Conservation (phyloP, 805 yeast genomes). For the Candida nitratophila region DNA sequence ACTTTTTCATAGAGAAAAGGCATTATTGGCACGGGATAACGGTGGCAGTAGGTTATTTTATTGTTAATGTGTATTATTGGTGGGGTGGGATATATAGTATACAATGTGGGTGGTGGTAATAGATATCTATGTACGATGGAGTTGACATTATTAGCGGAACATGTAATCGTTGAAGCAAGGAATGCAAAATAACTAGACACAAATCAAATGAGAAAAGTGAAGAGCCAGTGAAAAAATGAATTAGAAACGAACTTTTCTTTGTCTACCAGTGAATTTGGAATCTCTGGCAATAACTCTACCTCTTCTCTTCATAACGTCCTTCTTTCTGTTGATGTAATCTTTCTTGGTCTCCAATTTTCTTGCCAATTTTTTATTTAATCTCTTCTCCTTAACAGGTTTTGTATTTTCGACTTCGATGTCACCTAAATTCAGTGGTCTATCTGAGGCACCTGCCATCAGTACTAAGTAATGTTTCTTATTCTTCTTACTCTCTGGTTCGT, state of each 20-base stretch:
- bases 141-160: too few relatives aligned
- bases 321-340: constrained; percentile 83
- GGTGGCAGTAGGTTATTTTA: too few relatives aligned
- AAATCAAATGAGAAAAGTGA: too few relatives aligned
- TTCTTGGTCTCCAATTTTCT: constrained; percentile 66
- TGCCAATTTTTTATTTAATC: constrained; percentile 37
- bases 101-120: too few relatives aligned
- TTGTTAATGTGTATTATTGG: too few relatives aligned
- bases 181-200: too few relatives aligned
- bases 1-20: too few relatives aligned
- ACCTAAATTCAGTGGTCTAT: constrained; percentile 64
- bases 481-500: constrained; percentile 87
- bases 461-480: constrained; percentile 89
- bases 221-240: neutral
- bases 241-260: constrained; percentile 59
- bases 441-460: constrained; percentile 78
- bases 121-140: too few relatives aligned
- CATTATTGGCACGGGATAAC: too few relatives aligned
- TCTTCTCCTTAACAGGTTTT: constrained; percentile 26
- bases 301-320: constrained; percentile 85
- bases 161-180: too few relatives aligned
- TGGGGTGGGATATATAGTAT: too few relatives aligned
- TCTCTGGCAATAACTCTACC: constrained; percentile 87
- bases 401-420: constrained; percentile 79
- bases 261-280: constrained; percentile 87